phyloP scores from a whole-genome alignment of 805 yeast genomes.

The Zygosaccharomyces siamensis region DNA sequence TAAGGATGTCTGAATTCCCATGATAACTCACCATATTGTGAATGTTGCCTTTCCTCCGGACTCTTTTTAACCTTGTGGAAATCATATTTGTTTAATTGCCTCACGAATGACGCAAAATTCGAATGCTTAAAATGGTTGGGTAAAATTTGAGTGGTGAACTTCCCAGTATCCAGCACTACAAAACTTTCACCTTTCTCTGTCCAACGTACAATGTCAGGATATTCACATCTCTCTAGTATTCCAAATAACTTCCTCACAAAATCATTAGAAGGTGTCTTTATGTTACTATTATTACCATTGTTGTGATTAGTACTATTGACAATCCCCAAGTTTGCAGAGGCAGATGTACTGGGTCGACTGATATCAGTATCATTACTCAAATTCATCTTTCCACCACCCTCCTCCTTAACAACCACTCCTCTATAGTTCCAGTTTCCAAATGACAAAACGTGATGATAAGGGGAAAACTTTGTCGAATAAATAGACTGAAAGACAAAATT shows the following conservation, averaged over 20 bases:
- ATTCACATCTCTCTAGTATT: conserved; percentile 80
- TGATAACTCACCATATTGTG: conserved; percentile 66
- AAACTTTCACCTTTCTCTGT: conserved; percentile 79
- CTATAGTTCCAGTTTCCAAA: background rate
- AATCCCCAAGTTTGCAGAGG: conserved; percentile 2
- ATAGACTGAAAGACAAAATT: background rate
- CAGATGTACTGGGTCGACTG: conserved; percentile 12
- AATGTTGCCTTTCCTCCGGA: conserved; percentile 51
- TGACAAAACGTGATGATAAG: background rate
- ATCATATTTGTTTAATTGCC: conserved; percentile 94
- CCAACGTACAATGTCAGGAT: conserved; percentile 78
- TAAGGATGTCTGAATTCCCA: conserved; percentile 97
- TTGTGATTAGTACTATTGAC: background rate
- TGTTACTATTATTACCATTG: background rate
- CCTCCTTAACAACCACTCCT: background rate
- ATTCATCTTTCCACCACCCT: conserved; percentile 11
- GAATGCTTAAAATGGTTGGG: conserved; percentile 93
- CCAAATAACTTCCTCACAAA: conserved; percentile 74
- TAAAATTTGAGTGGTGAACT: conserved; percentile 79
- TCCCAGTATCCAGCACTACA: conserved; percentile 84
- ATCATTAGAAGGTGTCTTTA: conserved; percentile 54
- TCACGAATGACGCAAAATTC: conserved; percentile 89
- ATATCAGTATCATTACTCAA: conserved; percentile 13
- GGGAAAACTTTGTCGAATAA: background rate
- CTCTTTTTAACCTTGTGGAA: conserved; percentile 89